A percentile compares a stretch with the other conserved stretches of the same genome.
These are phyloP conservation scores for Tetrahymena malaccensis DNA, from an alignment of 73 alveolate species.

Conservation along the genomic window DNA sequence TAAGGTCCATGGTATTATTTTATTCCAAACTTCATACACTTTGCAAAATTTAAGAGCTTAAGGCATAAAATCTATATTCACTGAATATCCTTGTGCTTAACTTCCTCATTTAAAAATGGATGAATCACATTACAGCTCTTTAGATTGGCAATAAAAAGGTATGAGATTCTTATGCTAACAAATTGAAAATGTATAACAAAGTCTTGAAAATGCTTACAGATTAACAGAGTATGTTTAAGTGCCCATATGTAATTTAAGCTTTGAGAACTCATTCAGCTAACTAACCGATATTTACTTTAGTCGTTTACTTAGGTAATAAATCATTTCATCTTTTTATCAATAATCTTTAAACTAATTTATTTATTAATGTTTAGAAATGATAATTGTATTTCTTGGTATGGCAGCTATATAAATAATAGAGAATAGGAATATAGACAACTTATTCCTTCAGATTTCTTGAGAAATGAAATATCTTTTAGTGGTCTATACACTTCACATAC, in stretches of 20 bases:
- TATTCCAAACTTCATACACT: background rate
- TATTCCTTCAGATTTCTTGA: conserved; percentile 15
- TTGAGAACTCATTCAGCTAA: background rate
- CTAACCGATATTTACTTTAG: background rate
- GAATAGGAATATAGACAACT: conserved; percentile 23
- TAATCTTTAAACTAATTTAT: background rate
- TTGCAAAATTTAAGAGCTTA: background rate
- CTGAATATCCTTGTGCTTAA: background rate
- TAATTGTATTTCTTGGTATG: conserved; percentile 38
- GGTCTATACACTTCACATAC: conserved; percentile 16
- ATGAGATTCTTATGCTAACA: background rate
- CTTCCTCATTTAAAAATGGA: background rate
- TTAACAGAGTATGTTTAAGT: background rate
- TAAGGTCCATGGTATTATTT: background rate
- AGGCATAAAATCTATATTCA: background rate
- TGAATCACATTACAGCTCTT: background rate
- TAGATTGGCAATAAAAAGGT: background rate
- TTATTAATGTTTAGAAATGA: background rate
- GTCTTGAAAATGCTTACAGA: background rate
- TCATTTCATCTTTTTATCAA: background rate
- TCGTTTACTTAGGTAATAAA: conserved; percentile 1
- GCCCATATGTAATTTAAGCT: conserved; percentile 19
- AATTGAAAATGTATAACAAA: background rate
- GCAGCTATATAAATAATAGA: background rate
- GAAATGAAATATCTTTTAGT: background rate